Percentiles rank a stretch among this genome's conserved stretches.
phyloP scores from a whole-genome alignment of 1,139 yeast genomes.

The Schwanniomyces etchellsii region DNA sequence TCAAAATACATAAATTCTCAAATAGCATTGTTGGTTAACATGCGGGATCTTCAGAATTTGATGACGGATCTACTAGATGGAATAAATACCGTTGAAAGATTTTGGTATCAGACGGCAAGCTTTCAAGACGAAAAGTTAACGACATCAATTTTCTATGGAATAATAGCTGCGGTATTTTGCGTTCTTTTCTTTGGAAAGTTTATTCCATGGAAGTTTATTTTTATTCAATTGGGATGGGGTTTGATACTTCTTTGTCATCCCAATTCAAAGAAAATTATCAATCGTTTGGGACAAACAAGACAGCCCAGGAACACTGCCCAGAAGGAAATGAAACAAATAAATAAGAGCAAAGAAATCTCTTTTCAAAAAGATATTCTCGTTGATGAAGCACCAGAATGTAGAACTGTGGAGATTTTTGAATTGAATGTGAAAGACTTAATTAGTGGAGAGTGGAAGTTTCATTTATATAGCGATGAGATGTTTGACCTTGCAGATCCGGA shows the following conservation, averaged over 20 bases:
- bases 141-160: slow-evolving; percentile 45
- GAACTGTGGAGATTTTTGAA: slow-evolving; percentile 69
- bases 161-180: slow-evolving; percentile 26
- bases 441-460: slow-evolving; percentile 51
- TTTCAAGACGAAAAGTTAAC: slow-evolving; percentile 68
- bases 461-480: slow-evolving; percentile 28
- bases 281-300: slow-evolving; percentile 9
- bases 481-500: slow-evolving; percentile 48
- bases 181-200: slow-evolving; percentile 53
- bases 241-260: slow-evolving; percentile 52
- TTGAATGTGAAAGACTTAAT: slow-evolving; percentile 62
- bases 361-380: slow-evolving; percentile 51
- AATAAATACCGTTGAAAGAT: slow-evolving; percentile 49
- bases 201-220: slow-evolving; percentile 61
- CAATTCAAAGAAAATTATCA: slow-evolving; percentile 31
- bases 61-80: slow-evolving; percentile 51
- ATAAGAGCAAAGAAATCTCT: slow-evolving; percentile 10
- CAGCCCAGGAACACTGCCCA: slow-evolving; percentile 3
- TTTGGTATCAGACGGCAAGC: slow-evolving; percentile 61
- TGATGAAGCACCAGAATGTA: slow-evolving; percentile 61
- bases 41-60: slow-evolving; percentile 60
- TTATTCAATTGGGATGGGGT: slow-evolving; percentile 55
- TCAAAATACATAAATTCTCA: slow-evolving; percentile 28
- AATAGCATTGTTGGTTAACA: slow-evolving; percentile 43
- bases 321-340: slow-evolving; percentile 4